Conservation (phyloP, 768 basidiomycete species). For the Phanerodontia chrysosporium region DNA sequence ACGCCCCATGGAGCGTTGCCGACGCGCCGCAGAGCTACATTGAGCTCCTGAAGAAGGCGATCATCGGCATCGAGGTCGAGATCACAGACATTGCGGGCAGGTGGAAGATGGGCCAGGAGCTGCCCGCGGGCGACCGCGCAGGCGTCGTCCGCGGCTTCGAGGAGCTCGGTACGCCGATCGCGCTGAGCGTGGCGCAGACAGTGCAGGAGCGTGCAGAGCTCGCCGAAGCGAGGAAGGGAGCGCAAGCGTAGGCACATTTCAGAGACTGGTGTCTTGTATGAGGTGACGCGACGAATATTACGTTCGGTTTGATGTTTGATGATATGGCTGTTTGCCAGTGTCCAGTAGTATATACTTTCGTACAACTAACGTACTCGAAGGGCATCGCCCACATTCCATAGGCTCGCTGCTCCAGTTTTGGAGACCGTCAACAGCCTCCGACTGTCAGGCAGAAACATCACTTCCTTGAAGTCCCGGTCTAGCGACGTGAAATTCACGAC, state of each 20-base stretch:
- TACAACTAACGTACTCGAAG: not conserved
- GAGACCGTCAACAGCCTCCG: slow-evolving; percentile 37
- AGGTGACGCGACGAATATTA: too few species aligned
- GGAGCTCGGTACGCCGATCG: slow-evolving; percentile 15
- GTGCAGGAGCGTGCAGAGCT: slow-evolving; percentile 11
- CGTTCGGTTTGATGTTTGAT: too few species aligned
- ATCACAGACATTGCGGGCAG: slow-evolving; percentile 20
- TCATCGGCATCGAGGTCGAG: slow-evolving; percentile 24
- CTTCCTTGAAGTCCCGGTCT: too few species aligned
- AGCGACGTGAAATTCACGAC: too few species aligned
- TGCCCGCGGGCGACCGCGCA: slow-evolving; percentile 17
- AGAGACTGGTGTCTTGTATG: too few species aligned
- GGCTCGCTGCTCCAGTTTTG: slow-evolving; percentile 27
- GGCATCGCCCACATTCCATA: slow-evolving; percentile 13
- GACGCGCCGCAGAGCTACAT: slow-evolving; percentile 22
- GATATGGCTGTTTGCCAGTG: too few species aligned
- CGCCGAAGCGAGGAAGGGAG: not conserved
- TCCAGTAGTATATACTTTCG: too few species aligned
- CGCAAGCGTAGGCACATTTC: not conserved
- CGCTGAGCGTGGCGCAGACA: slow-evolving; percentile 15
- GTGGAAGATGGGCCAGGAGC: slow-evolving; percentile 27
- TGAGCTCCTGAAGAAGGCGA: slow-evolving; percentile 24
- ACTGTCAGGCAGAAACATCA: slow-evolving; percentile 38
- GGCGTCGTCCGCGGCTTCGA: slow-evolving; percentile 21
- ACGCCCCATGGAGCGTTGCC: slow-evolving; percentile 15